Conservation (phyloP, 1,284 basidiomycete species). For the Tilletia caries region DNA sequence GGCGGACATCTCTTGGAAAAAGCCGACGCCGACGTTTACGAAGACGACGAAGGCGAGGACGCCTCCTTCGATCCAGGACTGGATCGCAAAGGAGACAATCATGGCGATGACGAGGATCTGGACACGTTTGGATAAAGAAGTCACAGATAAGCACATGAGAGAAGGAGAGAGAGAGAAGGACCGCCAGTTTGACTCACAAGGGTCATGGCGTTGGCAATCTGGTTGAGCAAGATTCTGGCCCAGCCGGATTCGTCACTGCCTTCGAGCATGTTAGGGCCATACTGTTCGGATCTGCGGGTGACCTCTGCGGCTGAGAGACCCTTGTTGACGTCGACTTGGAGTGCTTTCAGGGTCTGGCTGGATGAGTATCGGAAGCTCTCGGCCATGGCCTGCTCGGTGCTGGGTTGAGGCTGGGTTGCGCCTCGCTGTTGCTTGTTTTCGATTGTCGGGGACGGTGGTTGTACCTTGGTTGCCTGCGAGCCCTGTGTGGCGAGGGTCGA, state of each 20-base stretch:
- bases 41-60: conserved; percentile 66
- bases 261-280: conserved; percentile 47
- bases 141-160: no score
- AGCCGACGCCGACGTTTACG: conserved; percentile 58
- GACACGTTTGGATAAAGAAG: no score
- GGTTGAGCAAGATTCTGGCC: conserved; percentile 41
- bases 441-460: background rate
- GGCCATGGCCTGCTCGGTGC: conserved; percentile 20
- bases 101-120: conserved; percentile 61
- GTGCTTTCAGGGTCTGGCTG: conserved; percentile 17
- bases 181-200: no score
- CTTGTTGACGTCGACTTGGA: conserved; percentile 18
- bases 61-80: conserved; percentile 66
- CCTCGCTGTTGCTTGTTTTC: background rate
- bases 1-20: conserved; percentile 62
- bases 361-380: conserved; percentile 20
- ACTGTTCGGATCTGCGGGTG: conserved; percentile 22
- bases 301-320: conserved; percentile 20
- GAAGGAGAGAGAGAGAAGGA: background rate
- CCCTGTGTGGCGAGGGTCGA: background rate
- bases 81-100: conserved; percentile 63
- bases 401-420: background rate
- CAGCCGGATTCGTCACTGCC: conserved; percentile 44
- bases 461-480: background rate
- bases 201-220: conserved; percentile 53